Evolutionary conservation across 495 filamentous ascomycete species (phyloP).

Genomic region (Penicillium samsonianum): DNA sequence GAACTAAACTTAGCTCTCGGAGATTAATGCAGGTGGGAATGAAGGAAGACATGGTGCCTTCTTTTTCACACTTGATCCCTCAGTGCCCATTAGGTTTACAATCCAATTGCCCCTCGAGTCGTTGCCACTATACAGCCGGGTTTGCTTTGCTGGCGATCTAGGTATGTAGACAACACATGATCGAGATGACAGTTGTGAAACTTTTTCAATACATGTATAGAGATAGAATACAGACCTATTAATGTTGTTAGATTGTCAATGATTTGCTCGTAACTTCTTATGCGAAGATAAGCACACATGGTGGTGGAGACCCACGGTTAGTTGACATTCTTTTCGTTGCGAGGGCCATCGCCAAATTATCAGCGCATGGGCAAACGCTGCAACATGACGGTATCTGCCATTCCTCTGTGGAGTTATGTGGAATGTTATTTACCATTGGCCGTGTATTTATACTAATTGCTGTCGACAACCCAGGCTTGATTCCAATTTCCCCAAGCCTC

Average conservation of each 20-base stretch:
- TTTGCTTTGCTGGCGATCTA: neutral
- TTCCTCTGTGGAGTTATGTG: constrained; percentile 25
- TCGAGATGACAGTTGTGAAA: no score
- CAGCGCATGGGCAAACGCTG: constrained; percentile 6
- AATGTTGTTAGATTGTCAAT: neutral
- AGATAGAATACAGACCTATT: neutral
- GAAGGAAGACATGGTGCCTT: constrained; percentile 4
- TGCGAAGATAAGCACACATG: neutral
- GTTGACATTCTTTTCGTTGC: constrained; percentile 33
- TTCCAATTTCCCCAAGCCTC: constrained; percentile 10
- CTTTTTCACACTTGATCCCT: neutral
- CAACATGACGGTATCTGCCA: constrained; percentile 23
- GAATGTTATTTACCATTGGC: constrained; percentile 15
- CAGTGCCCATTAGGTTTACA: neutral
- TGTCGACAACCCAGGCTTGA: neutral
- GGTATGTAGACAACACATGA: neutral
- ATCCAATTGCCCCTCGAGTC: constrained; percentile 4
- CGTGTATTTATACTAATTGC: constrained; percentile 24
- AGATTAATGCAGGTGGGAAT: constrained; percentile 8
- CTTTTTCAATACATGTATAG: neutral
- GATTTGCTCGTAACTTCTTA: neutral
- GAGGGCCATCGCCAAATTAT: constrained; percentile 3
- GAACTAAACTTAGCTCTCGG: neutral
- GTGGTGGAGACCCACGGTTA: neutral
- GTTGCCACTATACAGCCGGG: neutral